Conservation (phyloP, 202 grass and related monocot species). For the Schoenoplectus tabernaemontani region DNA sequence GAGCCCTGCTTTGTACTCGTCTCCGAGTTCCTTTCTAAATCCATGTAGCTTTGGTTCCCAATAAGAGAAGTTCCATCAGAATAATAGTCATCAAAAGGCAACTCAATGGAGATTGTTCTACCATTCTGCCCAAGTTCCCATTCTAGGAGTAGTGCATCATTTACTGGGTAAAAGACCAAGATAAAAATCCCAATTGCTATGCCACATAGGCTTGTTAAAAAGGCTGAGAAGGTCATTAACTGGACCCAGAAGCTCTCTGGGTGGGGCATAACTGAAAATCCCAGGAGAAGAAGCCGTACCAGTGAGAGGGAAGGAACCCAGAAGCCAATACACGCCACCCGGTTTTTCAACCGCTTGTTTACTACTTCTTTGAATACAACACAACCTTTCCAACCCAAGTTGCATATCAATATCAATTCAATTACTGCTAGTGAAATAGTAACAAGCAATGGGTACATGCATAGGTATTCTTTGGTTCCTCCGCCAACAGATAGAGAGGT, state of each 20-base stretch:
- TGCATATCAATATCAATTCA: constrained; percentile 67
- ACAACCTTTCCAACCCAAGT: constrained; percentile 64
- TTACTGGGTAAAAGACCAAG: constrained; percentile 79
- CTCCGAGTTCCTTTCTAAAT: constrained; percentile 66
- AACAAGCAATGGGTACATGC: constrained; percentile 90
- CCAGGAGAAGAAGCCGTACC: constrained; percentile 82
- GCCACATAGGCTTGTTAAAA: constrained; percentile 59
- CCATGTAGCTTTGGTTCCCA: constrained; percentile 55
- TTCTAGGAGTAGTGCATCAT: constrained; percentile 59
- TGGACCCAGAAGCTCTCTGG: constrained; percentile 52
- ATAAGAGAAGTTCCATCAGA: constrained; percentile 53
- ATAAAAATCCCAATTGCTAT: constrained; percentile 57
- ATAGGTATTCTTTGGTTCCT: constrained; percentile 35
- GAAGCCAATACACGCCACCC: constrained; percentile 56
- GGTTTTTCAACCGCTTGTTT: constrained; percentile 76
- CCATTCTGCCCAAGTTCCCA: constrained; percentile 12
- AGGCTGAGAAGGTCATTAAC: constrained; percentile 66
- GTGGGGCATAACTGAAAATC: constrained; percentile 66
- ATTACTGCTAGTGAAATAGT: constrained; percentile 85
- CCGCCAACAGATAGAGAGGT: constrained; percentile 31
- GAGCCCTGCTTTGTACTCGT: constrained; percentile 77
- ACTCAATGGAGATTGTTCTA: constrained; percentile 40
- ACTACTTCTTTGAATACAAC: constrained; percentile 56
- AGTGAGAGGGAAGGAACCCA: constrained; percentile 69
- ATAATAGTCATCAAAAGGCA: constrained; percentile 95